Conservation (phyloP, 73 alveolate species). For the Paramecium octaurelia region DNA sequence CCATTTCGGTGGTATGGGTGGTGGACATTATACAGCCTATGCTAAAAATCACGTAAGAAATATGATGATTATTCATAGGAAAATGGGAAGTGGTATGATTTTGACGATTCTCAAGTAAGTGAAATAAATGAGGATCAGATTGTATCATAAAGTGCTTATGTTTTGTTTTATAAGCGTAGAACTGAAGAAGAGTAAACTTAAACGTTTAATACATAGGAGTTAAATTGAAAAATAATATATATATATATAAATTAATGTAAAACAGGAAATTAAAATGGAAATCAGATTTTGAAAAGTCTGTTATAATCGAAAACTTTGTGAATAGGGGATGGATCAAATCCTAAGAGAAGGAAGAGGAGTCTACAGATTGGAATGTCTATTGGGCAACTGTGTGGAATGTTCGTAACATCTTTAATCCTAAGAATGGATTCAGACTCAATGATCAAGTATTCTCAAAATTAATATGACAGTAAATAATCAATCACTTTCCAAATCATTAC, state of each 20-base stretch:
- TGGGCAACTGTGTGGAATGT: conserved; percentile 98
- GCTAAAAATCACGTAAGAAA: conserved; percentile 62
- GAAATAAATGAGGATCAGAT: background rate
- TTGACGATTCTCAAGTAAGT: background rate
- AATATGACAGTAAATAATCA: conserved; percentile 77
- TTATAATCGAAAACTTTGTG: conserved; percentile 88
- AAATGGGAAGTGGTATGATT: background rate
- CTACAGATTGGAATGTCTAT: conserved; percentile 93
- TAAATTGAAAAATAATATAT: background rate
- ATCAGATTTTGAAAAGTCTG: conserved; percentile 95
- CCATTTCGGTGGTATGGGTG: conserved; percentile 73
- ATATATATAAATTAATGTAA: background rate
- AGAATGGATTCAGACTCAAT: conserved; percentile 69
- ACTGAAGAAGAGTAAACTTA: background rate
- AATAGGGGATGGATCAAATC: conserved; percentile 94
- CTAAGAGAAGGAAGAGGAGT: conserved; percentile 61
- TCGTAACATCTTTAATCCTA: conserved; percentile 94
- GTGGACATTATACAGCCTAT: conserved; percentile 84
- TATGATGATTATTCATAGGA: background rate
- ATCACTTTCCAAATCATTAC: conserved; percentile 99
- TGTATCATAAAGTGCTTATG: background rate
- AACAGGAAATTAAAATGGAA: conserved; percentile 84
- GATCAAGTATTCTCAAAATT: conserved; percentile 65
- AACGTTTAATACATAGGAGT: background rate
- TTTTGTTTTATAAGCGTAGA: background rate